Evolutionary conservation across 1,284 basidiomycete species (phyloP), one percentile per base, ranked within the genome.

Genomic region (Rhodotorula sp.): DNA sequence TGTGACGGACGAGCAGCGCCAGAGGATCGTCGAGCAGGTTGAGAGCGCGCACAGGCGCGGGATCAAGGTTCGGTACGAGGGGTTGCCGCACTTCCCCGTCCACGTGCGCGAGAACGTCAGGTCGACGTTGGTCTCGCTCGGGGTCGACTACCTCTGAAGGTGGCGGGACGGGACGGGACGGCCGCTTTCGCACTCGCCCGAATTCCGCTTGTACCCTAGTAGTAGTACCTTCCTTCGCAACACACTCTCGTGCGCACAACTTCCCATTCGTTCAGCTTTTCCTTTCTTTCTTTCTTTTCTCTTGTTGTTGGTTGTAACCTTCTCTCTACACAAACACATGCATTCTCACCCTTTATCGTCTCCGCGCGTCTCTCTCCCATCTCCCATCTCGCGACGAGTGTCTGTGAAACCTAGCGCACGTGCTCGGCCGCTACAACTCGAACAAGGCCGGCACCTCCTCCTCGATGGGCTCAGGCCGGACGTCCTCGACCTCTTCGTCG

Each of bases 401-500:
- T n/a, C 27, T 51, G 47, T n/a, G 11, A 13, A 15, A 36, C 11
- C 27, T 6, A 20, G 24, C 29, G 9, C 15, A 1, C 27, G 4
- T 22, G 20, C 8, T 9, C 11, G 1, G n/a, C n/a, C 19, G 39
- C 39, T 44, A 44, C 32, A 29, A 48, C 20, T 59, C 64, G 27
- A 58, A 66, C 19, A 48, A 56, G 29, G 44, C 30, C 1, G 58
- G 58, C 11, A 55, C 52, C 52, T 54, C 47, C 47, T 66, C 59
- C 58, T 66, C 64, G 32, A 56, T 60, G 15, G 64, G 58, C 11
- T 66, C 59, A 20, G 64, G 64, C 7, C 64, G 53, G 58, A 66
- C 60, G 30, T 69, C 63, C 27, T 68, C 57, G 56, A 62, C 63
- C 24, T 69, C 64, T 34, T 64, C 67, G 24, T 68, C 66, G 9